Evolutionary conservation across 495 filamentous ascomycete species (phyloP), one percentile per base, ranked within the genome.

Genomic region (Penicillium pancosmium): DNA sequence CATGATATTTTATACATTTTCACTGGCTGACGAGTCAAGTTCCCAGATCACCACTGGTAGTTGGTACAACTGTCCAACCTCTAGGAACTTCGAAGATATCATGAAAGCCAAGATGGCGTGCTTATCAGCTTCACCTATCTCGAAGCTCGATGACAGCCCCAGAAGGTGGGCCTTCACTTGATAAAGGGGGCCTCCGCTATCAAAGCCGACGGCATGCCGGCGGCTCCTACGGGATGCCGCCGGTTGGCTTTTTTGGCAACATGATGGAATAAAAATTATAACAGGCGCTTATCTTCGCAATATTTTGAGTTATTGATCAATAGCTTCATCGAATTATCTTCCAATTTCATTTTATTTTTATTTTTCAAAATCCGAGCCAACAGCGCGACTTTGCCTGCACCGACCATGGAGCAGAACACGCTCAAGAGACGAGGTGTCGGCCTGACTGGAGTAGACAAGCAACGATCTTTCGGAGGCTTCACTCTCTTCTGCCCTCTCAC

Each of bases 401-500:
- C 36, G 12, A 23, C 38, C 55, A 77, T 79, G 72, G 74, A 79
- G 49, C 78, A 81, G 65, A 68, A 74, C 55, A 77, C 74, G 12
- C 62, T 81, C 31, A 59, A 59, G 48, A 71, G 78, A n/a, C 72
- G 77, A 27, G 78, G 77, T 46, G 55, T 80, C 19, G 75, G 77
- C 48, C 69, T 79, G 27, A 67, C 61, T 11, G 78, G 75, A n/a
- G 66, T 78, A n/a, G 74, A 79, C 57, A 19, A 65, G n/a, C 25
- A 69, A 48, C 61, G 54, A 33, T 68, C 73, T 47, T 76, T 72
- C 27, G 71, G 69, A 40, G 78, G 78, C 50, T 80, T 79, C 64
- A 70, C 72, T 7, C 75, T 81, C 33, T 74, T 73, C 55, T 68
- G 71, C 4, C 73, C 78, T 25, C 64, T 81, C 15, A 80, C 78